Evolutionary conservation across 352 stramenopile genomes (phyloP).

Genomic region (Globisporangium heterothallicum): DNA sequence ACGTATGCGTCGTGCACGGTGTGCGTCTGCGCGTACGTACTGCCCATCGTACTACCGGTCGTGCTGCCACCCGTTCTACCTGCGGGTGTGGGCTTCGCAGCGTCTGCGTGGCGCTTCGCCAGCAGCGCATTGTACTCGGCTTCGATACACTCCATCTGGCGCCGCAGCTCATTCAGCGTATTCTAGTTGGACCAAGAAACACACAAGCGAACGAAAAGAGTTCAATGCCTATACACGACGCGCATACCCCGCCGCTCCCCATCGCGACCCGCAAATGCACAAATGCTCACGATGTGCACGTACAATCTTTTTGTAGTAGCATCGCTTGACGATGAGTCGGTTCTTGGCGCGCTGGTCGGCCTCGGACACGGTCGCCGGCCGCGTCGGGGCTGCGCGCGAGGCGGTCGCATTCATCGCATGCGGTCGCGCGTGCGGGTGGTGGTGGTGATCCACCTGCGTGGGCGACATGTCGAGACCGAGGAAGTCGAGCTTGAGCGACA

Average conservation of each 20-base stretch:
- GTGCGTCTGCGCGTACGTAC: slow-evolving; percentile 5
- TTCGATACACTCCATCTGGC: slow-evolving; percentile 34
- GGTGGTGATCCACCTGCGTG: slow-evolving; percentile 10
- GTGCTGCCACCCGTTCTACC: too few relatives aligned
- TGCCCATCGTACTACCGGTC: background rate
- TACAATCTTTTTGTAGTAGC: slow-evolving; percentile 82
- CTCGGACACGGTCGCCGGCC: slow-evolving; percentile 28
- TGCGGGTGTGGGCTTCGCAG: slow-evolving; percentile 22
- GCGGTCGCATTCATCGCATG: background rate
- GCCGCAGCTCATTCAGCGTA: slow-evolving; percentile 49
- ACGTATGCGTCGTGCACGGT: slow-evolving; percentile 36
- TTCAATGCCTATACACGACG: background rate
- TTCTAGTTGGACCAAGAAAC: slow-evolving; percentile 30
- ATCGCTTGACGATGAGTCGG: slow-evolving; percentile 65
- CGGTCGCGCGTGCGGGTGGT: background rate
- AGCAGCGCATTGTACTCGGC: slow-evolving; percentile 29
- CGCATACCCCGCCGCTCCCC: too few relatives aligned
- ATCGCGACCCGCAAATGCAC: background rate
- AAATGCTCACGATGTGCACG: slow-evolving; percentile 21
- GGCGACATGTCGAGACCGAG: slow-evolving; percentile 15
- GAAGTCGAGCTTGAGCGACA: slow-evolving; percentile 18
- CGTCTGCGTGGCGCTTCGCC: slow-evolving; percentile 18
- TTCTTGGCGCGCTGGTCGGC: slow-evolving; percentile 55
- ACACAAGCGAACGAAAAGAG: background rate
- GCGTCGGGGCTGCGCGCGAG: slow-evolving; percentile 17